Evolutionary conservation across 768 basidiomycete species (phyloP), one percentile per base, ranked within the genome.

Genomic region (Pisolithus marmoratus): DNA sequence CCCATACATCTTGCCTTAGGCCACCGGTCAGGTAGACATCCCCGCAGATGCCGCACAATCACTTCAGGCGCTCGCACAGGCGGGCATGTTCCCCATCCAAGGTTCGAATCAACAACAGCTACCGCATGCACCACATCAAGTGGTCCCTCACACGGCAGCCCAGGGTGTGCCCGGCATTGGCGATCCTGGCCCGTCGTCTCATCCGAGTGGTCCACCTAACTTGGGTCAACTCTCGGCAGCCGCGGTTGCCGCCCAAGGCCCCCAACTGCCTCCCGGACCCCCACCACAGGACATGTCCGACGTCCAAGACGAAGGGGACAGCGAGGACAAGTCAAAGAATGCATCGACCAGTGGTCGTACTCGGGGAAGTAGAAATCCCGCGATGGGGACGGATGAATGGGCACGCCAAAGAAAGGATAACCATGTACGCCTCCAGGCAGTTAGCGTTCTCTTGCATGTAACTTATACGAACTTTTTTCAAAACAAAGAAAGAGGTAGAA

Each of bases 401-500:
- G 81, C 78, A 29, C 75, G 85, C 54, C 84, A 87, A 60, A 74
- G 88, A 54, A 90, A 90, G 62, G 88, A 90, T 58, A 90, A 90
- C 52, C 88, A 90, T 65, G 87, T 85, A 62, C 29, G 83, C 73
- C 0, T 19, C n/a, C 47, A 27, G 36, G 20, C 38, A 23, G 34
- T 2, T 34, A 7, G 12, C 46, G 9, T 38, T 38, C 6, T 29
- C 48, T 29, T 29, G 14, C 8, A 11, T 47, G 6, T 19, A 9
- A n/a, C 46, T 60, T n/a, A 57, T 24, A 17, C 38, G 23, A 38
- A n/a, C n/a, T n/a, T 15, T 8, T 22, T 31, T 17, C 34, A 6
- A 29, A 8, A 4, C 48, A 47, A 72, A 97, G 94, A 97, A 97
- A 90, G 94, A 97, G 72, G 94, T 98, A 12, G 95, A 99, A 68